phyloP scores from a whole-genome alignment of 208 protist species.

The Naegleria fowleri region DNA sequence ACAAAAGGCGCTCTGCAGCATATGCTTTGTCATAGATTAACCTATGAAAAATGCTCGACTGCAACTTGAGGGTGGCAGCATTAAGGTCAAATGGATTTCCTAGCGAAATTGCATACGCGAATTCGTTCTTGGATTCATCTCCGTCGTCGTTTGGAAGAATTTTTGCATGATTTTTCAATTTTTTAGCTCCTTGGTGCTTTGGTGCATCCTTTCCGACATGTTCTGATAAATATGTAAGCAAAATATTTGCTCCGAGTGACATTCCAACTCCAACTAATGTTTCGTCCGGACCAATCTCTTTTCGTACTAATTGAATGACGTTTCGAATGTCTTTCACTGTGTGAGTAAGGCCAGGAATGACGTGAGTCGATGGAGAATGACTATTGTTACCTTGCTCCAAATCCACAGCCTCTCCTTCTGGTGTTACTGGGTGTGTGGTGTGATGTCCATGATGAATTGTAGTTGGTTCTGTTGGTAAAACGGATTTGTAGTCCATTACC shows the following conservation, averaged over 20 bases:
- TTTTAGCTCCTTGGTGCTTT: not conserved
- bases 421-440: not conserved
- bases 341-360: not conserved
- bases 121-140: not conserved
- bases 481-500: not conserved
- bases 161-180: not conserved
- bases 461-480: not conserved
- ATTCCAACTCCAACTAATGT: not conserved
- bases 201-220: not conserved
- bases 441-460: not conserved
- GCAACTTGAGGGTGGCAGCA: not conserved
- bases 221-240: not conserved
- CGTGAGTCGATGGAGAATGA: not conserved
- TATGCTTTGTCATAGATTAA: not conserved
- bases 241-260: not conserved
- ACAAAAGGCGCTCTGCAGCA: not conserved
- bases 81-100: conserved; percentile 2
- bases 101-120: not conserved
- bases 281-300: not conserved
- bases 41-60: not conserved
- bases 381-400: not conserved
- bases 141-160: not conserved
- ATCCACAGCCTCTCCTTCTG: not conserved
- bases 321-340: not conserved
- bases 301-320: not conserved